Evolutionary conservation across 2,329 filamentous ascomycete genomes (phyloP).

Genomic region (Epichloe baconii): DNA sequence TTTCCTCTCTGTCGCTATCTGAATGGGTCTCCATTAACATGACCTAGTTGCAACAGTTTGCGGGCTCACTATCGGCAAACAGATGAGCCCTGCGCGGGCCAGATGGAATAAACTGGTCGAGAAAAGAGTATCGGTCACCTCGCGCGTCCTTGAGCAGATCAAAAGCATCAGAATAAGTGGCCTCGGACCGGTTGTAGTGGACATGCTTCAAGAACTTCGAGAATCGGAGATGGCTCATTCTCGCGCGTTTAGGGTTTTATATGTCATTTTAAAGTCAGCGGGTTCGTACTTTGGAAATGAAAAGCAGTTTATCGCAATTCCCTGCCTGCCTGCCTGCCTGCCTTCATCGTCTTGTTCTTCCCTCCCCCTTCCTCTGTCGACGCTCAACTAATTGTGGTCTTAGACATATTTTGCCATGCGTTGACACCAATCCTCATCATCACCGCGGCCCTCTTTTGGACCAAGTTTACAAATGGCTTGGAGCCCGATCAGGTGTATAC

Average conservation of each 20-base stretch:
- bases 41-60: constrained; percentile 26
- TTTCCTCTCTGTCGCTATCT: background rate
- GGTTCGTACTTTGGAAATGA: background rate
- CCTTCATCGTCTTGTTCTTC: background rate
- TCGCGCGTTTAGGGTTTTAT: constrained; percentile 2
- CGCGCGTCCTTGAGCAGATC: constrained; percentile 13
- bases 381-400: no score
- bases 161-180: constrained; percentile 25
- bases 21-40: background rate
- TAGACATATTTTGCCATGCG: background rate
- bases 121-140: constrained; percentile 17
- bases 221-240: constrained; percentile 8
- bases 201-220: constrained; percentile 7
- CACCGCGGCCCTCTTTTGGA: constrained; percentile 7
- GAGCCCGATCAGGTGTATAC: constrained; percentile 5
- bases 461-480: constrained; percentile 2
- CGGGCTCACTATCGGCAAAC: constrained; percentile 26
- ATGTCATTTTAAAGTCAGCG: constrained; percentile 3
- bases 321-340: background rate
- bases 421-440: constrained; percentile 7
- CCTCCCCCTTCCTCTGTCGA: background rate
- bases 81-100: constrained; percentile 22
- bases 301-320: background rate
- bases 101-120: constrained; percentile 19
- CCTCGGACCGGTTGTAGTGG: constrained; percentile 8